Evolutionary conservation across 2,329 filamentous ascomycete genomes (phyloP).

Genomic region (Ascochyta koolunga): DNA sequence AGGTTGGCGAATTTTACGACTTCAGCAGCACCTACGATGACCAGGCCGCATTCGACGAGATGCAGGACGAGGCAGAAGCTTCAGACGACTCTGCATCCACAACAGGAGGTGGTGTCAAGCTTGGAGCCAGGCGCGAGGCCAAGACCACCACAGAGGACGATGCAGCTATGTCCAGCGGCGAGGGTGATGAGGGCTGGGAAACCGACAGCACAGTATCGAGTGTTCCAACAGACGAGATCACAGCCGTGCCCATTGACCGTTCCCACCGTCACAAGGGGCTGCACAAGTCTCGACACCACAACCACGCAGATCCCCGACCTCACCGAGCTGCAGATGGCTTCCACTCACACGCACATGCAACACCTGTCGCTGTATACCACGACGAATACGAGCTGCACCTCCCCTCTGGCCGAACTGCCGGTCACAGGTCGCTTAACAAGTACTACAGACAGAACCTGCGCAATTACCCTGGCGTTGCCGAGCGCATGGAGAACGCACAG

Average conservation of each 20-base stretch:
- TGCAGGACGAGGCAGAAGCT: conserved; percentile 50
- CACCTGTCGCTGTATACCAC: conserved; percentile 79
- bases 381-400: conserved; percentile 94
- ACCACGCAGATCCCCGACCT: conserved; percentile 70
- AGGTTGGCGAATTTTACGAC: conserved; percentile 96
- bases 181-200: conserved; percentile 87
- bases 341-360: conserved; percentile 78
- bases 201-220: conserved; percentile 89
- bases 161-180: conserved; percentile 54
- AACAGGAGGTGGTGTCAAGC: conserved; percentile 67
- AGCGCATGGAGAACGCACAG: conserved; percentile 72
- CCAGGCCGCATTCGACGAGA: conserved; percentile 65
- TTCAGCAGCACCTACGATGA: conserved; percentile 96
- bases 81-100: conserved; percentile 56
- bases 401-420: conserved; percentile 85
- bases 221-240: conserved; percentile 82
- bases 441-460: conserved; percentile 95
- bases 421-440: conserved; percentile 82
- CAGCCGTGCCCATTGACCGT: conserved; percentile 76
- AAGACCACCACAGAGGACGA: conserved; percentile 47
- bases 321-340: conserved; percentile 79
- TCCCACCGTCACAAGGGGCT: conserved; percentile 75
- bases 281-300: conserved; percentile 76
- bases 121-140: conserved; percentile 65
- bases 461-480: conserved; percentile 78